phyloP scores from a whole-genome alignment of 805 yeast genomes.

The Metschnikowia bowlesiae region DNA sequence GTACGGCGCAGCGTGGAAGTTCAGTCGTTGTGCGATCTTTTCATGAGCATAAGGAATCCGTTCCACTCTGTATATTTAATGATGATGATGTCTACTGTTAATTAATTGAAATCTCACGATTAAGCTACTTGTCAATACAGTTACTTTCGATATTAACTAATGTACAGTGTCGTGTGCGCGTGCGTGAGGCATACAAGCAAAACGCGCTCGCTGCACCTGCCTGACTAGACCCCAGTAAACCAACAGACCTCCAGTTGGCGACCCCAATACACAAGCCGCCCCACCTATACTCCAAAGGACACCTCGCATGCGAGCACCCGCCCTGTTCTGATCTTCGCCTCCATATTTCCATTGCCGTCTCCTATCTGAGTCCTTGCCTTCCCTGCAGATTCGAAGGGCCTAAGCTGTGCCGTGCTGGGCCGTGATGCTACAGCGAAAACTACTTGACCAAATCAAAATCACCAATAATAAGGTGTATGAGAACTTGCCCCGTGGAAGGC shows the following conservation, averaged over 20 bases:
- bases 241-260: background rate
- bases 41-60: background rate
- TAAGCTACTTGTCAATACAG: no score
- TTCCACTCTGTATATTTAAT: slow-evolving; percentile 13
- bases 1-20: background rate
- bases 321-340: background rate
- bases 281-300: background rate
- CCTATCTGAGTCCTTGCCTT: background rate
- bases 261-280: background rate
- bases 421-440: slow-evolving; percentile 9
- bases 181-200: slow-evolving; percentile 6
- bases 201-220: slow-evolving; percentile 1
- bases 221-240: background rate
- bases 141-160: no score
- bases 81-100: slow-evolving; percentile 11
- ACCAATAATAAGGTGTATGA: slow-evolving; percentile 17
- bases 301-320: background rate
- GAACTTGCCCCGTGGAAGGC: slow-evolving; percentile 12
- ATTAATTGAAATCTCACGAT: background rate
- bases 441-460: slow-evolving; percentile 16
- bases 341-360: background rate
- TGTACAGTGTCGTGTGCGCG: background rate
- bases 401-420: background rate
- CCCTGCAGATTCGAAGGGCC: background rate
- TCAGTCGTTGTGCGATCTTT: background rate